Evolutionary conservation across 116 monocot genomes (phyloP).

Genomic region (Trichopus zeylanicus): DNA sequence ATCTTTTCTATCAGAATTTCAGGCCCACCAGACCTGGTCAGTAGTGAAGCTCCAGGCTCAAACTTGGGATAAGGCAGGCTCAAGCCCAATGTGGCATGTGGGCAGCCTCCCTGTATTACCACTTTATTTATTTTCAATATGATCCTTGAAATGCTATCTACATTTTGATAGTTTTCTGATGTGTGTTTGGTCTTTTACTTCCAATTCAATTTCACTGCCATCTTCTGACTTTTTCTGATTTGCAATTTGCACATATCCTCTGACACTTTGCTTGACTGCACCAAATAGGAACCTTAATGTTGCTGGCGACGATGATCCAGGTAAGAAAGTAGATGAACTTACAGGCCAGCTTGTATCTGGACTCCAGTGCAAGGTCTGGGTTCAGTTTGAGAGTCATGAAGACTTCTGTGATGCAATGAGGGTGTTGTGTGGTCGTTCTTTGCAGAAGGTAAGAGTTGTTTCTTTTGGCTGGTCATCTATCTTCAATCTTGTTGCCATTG

Average conservation of each 20-base stretch:
- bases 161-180: not conserved
- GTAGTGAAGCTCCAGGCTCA: no score
- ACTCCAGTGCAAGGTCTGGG: slow-evolving; percentile 72
- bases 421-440: slow-evolving; percentile 69
- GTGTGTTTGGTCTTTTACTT: not conserved
- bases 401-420: slow-evolving; percentile 70
- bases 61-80: no score
- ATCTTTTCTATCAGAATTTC: no score
- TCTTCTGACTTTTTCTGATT: not conserved
- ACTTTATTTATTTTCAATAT: no score
- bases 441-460: slow-evolving; percentile 57
- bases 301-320: slow-evolving; percentile 52
- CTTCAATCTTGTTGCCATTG: not conserved
- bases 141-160: no score
- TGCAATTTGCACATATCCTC: not conserved
- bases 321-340: slow-evolving; percentile 27
- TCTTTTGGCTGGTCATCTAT: not conserved
- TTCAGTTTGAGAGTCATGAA: slow-evolving; percentile 73
- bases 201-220: not conserved
- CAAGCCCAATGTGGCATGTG: no score
- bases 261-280: slow-evolving; percentile 6
- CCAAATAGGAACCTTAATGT: slow-evolving; percentile 75
- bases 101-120: no score
- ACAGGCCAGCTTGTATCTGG: slow-evolving; percentile 52
- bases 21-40: no score